These are phyloP conservation scores for Reutealis trisperma DNA, from an alignment of 345 rosid genomes.

Conservation along the genomic window DNA sequence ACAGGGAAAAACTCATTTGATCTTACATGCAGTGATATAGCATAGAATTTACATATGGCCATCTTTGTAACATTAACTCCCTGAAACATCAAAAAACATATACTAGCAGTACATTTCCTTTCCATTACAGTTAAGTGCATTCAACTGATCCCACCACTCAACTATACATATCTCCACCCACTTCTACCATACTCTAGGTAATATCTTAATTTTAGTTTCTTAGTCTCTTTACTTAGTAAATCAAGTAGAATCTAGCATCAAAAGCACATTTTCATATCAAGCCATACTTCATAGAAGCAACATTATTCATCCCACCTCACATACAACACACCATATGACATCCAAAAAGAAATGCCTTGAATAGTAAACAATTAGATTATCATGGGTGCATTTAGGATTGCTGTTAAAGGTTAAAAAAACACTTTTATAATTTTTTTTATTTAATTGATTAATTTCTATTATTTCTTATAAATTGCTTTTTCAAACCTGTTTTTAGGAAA, in stretches of 20 bases:
- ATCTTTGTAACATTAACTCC: background rate
- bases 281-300: background rate
- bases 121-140: background rate
- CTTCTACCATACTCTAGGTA: background rate
- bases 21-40: background rate
- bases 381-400: background rate
- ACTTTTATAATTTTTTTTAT: no score
- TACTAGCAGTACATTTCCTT: background rate
- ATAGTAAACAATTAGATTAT: background rate
- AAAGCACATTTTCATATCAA: background rate
- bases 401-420: no score
- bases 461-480: no score
- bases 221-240: background rate
- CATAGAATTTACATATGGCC: background rate
- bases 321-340: background rate
- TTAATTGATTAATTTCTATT: no score
- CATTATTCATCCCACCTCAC: background rate
- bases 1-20: constrained; percentile 3
- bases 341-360: background rate
- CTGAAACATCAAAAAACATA: background rate
- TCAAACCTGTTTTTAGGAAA: no score
- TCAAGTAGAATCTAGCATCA: background rate
- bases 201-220: background rate
- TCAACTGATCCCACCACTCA: background rate
- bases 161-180: background rate